A percentile compares a stretch with the other conserved stretches of the same genome.
These are phyloP conservation scores for Pseudogymnoascus sp. DNA, from an alignment of 2,329 filamentous ascomycete genomes.

Conservation along the genomic window DNA sequence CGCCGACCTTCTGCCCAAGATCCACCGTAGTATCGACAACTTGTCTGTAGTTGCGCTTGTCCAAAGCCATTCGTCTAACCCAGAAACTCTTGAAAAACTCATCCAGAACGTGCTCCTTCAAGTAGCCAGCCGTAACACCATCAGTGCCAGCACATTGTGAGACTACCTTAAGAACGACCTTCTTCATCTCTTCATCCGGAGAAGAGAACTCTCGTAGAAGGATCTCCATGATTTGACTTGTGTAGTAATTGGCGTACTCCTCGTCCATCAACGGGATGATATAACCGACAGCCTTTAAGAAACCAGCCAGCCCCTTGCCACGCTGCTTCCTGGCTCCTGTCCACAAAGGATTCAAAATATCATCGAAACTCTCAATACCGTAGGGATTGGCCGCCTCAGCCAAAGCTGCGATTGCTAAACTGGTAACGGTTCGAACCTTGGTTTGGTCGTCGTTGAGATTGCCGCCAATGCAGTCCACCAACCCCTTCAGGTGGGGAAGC, in stretches of 20 bases:
- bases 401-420: slow-evolving; percentile 86
- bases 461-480: slow-evolving; percentile 93
- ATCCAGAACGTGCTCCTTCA: slow-evolving; percentile 89
- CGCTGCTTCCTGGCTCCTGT: slow-evolving; percentile 93
- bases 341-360: slow-evolving; percentile 95
- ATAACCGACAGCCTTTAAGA: slow-evolving; percentile 94
- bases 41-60: slow-evolving; percentile 95
- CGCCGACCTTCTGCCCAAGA: slow-evolving; percentile 94
- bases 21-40: slow-evolving; percentile 98
- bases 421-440: slow-evolving; percentile 94
- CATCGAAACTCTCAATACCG: slow-evolving; percentile 97
- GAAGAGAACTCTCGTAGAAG: slow-evolving; percentile 91
- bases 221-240: slow-evolving; percentile 98
- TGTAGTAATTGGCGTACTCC: slow-evolving; percentile 99
- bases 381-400: slow-evolving; percentile 97
- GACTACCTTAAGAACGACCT: slow-evolving; percentile 94
- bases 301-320: slow-evolving; percentile 90
- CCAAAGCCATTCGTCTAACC: slow-evolving; percentile 92
- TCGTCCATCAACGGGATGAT: slow-evolving; percentile 99
- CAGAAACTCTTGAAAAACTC: slow-evolving; percentile 99
- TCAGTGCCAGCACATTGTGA: slow-evolving; percentile 93
- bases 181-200: slow-evolving; percentile 99
- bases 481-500: slow-evolving; percentile 85
- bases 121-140: slow-evolving; percentile 87
- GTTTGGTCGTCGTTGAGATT: slow-evolving; percentile 97